Evolutionary conservation across 2,329 filamentous ascomycete species (phyloP), one percentile per base, ranked within the genome.

Genomic region (Diplodia corticola): DNA sequence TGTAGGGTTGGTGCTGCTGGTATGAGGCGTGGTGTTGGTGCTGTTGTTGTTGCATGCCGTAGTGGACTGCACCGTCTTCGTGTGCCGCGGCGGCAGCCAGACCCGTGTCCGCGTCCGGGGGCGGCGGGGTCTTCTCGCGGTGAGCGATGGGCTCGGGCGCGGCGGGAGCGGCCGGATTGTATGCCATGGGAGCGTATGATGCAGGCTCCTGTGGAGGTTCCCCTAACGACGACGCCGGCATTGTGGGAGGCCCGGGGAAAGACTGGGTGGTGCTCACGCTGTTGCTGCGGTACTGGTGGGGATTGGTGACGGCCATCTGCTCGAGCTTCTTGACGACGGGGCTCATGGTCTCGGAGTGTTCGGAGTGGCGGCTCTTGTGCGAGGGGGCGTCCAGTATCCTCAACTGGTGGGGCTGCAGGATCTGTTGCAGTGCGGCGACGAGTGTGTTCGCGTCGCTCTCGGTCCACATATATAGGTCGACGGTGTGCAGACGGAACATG

Each of bases 381-480:
- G 79, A 2, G 5, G 90, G 89, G 72, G 90, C 89, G 71, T 90
- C 87, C 46, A 84, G 79, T n/a, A 91, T 81, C 40, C 88, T 84
- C 35, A 90, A 80, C 68, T 88, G 87, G 9, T 81, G 77, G 0
- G 82, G 74, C 4, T 90, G 88, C 28, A 92, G 76, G 4, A 92
- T 85, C 64, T 87, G 84, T 60, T 88, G 82, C 64, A 92, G 80
- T 15, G 87, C 88, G 71, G 89, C 89, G 68, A 93, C 79, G 69
- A 93, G 91, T 66, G 87, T 84, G 30, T 87, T 80, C 1, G 90
- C 90, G 77, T 93, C 91, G 65, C 87, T 83, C 68, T 87, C 86
- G 0, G 88, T 91, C 89, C 90, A 93, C 73, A 93, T 90, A 79
- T 94, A 94, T 15, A 93, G 80, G 73, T 93, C 91, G 66, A 93